Conservation (phyloP, 2,329 filamentous ascomycete genomes). For the Sporothrix euskadiensis region DNA sequence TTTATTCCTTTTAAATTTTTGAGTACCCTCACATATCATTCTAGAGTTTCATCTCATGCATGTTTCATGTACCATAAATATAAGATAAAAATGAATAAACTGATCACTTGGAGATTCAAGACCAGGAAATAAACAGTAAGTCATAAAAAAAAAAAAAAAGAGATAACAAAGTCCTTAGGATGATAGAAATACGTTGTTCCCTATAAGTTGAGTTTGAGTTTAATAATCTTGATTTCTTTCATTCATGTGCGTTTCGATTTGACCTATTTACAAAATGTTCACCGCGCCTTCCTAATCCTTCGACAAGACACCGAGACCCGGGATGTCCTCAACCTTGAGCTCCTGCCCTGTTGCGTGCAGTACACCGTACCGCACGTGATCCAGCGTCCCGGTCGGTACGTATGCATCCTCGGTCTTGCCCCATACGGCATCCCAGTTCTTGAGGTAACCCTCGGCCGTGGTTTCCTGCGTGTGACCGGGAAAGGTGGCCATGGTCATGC, state of each 20-base stretch:
- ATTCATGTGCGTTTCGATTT: background rate
- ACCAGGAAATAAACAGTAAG: background rate
- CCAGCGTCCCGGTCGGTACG: background rate
- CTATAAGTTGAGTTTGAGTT: too few relatives aligned
- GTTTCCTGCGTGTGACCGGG: background rate
- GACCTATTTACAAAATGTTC: background rate
- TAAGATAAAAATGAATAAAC: background rate
- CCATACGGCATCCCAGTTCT: background rate
- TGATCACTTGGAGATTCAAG: background rate
- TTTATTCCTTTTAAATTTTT: background rate
- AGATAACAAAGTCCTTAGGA: background rate
- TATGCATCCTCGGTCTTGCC: conserved; percentile 5
- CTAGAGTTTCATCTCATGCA: background rate
- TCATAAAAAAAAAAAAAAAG: background rate
- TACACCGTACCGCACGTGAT: background rate
- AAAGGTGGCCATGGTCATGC: conserved; percentile 1
- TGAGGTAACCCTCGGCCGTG: background rate
- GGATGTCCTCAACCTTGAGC: conserved; percentile 1
- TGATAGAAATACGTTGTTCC: too few relatives aligned
- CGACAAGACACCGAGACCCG: background rate
- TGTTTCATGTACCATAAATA: background rate
- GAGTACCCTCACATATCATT: background rate
- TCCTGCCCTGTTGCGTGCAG: background rate
- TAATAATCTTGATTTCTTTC: background rate
- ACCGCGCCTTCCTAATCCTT: background rate